Percentiles rank a stretch among this genome's conserved stretches.
phyloP scores from a whole-genome alignment of 164 flowering plant genomes.

The Tinospora cordifolia region DNA sequence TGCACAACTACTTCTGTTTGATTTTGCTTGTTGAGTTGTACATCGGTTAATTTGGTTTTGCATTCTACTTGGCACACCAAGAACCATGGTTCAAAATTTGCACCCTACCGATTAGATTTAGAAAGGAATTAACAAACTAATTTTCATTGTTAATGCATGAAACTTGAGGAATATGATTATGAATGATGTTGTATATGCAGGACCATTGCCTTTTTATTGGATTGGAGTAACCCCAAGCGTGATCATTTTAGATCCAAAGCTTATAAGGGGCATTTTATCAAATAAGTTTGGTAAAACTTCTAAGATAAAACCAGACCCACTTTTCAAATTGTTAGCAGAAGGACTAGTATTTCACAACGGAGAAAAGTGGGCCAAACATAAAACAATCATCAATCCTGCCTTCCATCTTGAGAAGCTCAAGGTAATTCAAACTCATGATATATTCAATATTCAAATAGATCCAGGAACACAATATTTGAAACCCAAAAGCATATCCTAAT shows the following conservation, averaged over 20 bases:
- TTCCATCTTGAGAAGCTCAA: slow-evolving; percentile 28
- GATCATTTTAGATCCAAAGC: slow-evolving; percentile 14
- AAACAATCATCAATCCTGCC: slow-evolving; percentile 24
- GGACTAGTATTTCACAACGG: slow-evolving; percentile 15
- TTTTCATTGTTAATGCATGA: too few species aligned
- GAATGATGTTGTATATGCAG: slow-evolving; percentile 9
- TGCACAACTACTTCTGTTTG: too few species aligned
- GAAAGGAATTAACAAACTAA: too few species aligned
- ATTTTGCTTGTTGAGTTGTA: too few species aligned
- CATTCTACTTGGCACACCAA: too few species aligned
- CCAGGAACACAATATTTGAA: too few species aligned
- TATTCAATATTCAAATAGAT: neutral
- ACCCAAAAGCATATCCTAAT: too few species aligned
- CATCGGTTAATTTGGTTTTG: too few species aligned
- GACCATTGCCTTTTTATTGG: slow-evolving; percentile 10
- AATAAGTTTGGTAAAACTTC: slow-evolving; percentile 7
- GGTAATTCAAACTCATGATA: too few species aligned
- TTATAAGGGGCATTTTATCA: slow-evolving; percentile 10
- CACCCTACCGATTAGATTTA: too few species aligned
- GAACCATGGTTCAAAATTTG: too few species aligned
- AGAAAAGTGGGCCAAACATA: slow-evolving; percentile 26
- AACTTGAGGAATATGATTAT: too few species aligned
- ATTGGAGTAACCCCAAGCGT: slow-evolving; percentile 5
- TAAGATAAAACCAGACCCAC: slow-evolving; percentile 2
- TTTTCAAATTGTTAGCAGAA: slow-evolving; percentile 1